Evolutionary conservation across 176 grass and related monocot genomes (phyloP).

Genomic region (Carex littledalei): DNA sequence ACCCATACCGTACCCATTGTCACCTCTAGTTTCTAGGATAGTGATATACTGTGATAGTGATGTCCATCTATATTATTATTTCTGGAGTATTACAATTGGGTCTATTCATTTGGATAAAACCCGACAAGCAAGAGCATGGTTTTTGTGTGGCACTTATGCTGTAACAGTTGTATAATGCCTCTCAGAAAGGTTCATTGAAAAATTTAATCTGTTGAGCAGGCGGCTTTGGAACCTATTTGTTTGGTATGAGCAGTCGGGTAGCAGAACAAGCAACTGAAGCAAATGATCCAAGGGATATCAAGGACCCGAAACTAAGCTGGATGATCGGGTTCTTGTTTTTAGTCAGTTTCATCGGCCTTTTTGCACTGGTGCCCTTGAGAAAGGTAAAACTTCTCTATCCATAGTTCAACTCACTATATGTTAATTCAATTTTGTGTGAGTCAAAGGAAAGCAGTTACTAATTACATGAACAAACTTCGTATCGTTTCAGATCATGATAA

Average conservation of each 20-base stretch:
- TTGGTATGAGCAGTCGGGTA: constrained; percentile 76
- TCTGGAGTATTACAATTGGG: background rate
- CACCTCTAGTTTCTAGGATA: too few relatives aligned
- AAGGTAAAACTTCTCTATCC: constrained; percentile 38
- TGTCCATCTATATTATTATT: background rate
- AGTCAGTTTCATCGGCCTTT: constrained; percentile 78
- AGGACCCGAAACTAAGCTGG: constrained; percentile 76
- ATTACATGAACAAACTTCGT: background rate
- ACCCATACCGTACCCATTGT: too few relatives aligned
- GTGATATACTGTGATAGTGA: too few relatives aligned
- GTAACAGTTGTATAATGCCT: background rate
- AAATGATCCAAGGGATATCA: constrained; percentile 59
- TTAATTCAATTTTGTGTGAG: background rate
- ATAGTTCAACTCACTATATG: background rate
- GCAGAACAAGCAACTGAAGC: constrained; percentile 62
- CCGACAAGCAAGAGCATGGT: background rate
- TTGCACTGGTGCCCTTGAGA: constrained; percentile 83
- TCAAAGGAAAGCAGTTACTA: background rate
- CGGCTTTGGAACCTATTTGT: constrained; percentile 76
- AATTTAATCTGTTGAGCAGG: constrained; percentile 33
- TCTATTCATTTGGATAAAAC: background rate
- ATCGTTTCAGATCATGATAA: constrained; percentile 63
- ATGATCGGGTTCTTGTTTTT: constrained; percentile 89
- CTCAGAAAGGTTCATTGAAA: background rate
- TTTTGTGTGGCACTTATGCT: background rate